Base-by-base conservation (phyloP, 208 protist genomes). In the Wallacemonas collosoma region DNA sequence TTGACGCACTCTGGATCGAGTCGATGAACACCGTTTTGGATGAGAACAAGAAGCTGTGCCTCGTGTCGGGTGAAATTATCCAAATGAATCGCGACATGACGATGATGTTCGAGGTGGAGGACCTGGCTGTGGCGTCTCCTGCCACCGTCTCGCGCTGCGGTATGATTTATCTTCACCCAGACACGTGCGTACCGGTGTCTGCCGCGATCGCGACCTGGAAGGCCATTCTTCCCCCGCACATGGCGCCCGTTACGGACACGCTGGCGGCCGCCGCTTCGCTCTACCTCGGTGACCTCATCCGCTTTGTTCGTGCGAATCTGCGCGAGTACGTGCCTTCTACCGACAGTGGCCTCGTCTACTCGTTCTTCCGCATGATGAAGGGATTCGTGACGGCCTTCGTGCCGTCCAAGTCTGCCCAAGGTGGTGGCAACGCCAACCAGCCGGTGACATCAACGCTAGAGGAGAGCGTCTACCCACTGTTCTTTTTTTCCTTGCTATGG, bases 121-220 rank as follows among this genome's bases (percentile, higher is more conserved):
- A 99, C 76, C 83, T 99, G 11, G 90, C 94, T 26, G 96, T 98
- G 9, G 98, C 98, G 35, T 99, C 97, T 2, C 98, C 98, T 3
- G 98, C 98, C 43, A 99, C 98, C 14, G 98, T 99, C 12, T 98
- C 94, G 15, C 89, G 99, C 40, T 99, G 98, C 73, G 98, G 98
- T 78, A 99, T 99, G 98, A 97, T 99, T 63, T 99, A 98, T 87
- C 89, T 99, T 76, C 97, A 99, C 66, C 98, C 98, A 43, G 76
- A 77, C 41, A 96, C 87, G 72, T 98, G 92, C 72, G 87, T 90
- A 43, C 97, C 85, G 44, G 87, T 83, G 67, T 80, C 51, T 4
- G 85, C 86, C 14, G 82, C 83, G 55, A 86, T 94, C 48, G 64
- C 80, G 55, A 93, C 88, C n/a, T 99, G 98, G 98, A 47, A 88